These are phyloP conservation scores for Schizonepeta tenuifolia DNA, from an alignment of 257 asterid genomes.

Conservation along the genomic window DNA sequence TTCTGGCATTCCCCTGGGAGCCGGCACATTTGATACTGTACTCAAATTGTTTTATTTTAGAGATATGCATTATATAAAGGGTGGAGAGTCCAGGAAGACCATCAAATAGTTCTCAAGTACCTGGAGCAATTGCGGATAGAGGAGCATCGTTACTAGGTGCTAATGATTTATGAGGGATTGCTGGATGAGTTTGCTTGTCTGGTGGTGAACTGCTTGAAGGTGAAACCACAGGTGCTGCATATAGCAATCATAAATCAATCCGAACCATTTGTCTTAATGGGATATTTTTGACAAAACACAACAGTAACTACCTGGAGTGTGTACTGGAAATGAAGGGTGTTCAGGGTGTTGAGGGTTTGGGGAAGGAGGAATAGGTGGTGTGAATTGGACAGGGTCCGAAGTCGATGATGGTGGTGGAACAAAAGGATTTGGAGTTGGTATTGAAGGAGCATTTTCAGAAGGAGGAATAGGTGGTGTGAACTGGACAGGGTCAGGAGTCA, in stretches of 20 bases:
- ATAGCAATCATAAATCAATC: constrained; percentile 40
- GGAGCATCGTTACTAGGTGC: constrained; percentile 47
- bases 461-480: constrained; percentile 50
- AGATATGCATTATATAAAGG: constrained; percentile 1
- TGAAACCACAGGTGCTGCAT: constrained; percentile 53
- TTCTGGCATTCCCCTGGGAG: constrained; percentile 39
- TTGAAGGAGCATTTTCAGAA: constrained; percentile 26
- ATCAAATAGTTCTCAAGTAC: constrained; percentile 38
- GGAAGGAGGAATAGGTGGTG: constrained; percentile 53
- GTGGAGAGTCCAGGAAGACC: not conserved
- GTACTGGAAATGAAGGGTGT: constrained; percentile 47
- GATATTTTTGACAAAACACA: constrained; percentile 16
- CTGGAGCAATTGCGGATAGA: constrained; percentile 47
- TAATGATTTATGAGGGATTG: constrained; percentile 38
- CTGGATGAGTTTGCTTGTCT: constrained; percentile 44
- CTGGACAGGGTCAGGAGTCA: constrained; percentile 33
- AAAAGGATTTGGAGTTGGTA: constrained; percentile 43
- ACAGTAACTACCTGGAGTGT: constrained; percentile 60
- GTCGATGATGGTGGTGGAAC: constrained; percentile 43
- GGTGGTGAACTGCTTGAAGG: constrained; percentile 54
- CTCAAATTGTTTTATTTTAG: constrained; percentile 22
- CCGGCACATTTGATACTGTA: constrained; percentile 42
- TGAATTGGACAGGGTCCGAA: constrained; percentile 35
- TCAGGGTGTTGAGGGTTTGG: constrained; percentile 30
- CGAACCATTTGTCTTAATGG: constrained; percentile 33